These are phyloP conservation scores for Cercospora nicotianae DNA, from an alignment of 2,329 filamentous ascomycete species.

Conservation along the genomic window DNA sequence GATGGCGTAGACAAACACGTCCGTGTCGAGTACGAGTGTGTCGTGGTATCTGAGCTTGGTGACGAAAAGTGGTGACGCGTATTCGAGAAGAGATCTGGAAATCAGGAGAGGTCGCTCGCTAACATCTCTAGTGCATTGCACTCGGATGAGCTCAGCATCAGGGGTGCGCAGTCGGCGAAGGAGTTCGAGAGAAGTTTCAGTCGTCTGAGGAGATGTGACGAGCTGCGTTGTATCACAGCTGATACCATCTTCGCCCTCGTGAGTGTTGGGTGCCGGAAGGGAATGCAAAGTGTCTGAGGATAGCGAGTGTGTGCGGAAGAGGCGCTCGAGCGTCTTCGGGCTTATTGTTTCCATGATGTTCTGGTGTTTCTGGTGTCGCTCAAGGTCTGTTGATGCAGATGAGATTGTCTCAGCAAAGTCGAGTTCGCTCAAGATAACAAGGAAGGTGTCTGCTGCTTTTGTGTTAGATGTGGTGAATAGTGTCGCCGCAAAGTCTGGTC, in stretches of 20 bases:
- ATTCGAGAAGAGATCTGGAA: neutral
- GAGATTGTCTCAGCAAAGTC: neutral
- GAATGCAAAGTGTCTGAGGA: neutral
- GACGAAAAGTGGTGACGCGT: neutral
- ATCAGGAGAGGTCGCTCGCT: conserved; percentile 1
- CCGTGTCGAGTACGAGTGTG: neutral
- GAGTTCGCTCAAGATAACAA: neutral
- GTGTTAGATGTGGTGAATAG: neutral
- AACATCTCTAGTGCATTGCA: neutral
- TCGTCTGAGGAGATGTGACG: neutral
- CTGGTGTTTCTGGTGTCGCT: neutral
- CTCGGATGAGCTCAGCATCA: neutral
- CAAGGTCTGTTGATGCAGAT: neutral
- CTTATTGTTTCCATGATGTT: neutral
- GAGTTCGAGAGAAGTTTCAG: neutral
- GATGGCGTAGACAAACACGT: neutral
- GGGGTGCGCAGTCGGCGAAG: neutral
- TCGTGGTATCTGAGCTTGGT: neutral
- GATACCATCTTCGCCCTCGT: neutral
- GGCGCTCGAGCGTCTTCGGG: neutral
- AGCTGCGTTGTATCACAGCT: neutral
- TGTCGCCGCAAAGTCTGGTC: neutral
- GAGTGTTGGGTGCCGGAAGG: neutral
- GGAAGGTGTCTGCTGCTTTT: neutral
- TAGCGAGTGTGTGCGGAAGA: neutral